Evolutionary conservation across 768 basidiomycete genomes (phyloP), one percentile per base, ranked within the genome.

Genomic region (Lactifluus subvellereus): DNA sequence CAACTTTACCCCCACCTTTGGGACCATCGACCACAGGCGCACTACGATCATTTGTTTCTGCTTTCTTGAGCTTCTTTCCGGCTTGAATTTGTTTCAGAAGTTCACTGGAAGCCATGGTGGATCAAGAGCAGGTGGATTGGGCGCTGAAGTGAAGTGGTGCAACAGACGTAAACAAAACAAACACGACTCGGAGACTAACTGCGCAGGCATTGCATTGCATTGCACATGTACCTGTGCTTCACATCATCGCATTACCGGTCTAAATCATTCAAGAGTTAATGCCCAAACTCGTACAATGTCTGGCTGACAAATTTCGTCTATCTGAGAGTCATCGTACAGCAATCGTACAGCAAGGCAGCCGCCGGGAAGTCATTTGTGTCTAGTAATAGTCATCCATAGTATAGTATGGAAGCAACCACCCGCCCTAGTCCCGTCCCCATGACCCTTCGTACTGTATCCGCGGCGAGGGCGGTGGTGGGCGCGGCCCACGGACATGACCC

Each of bases 11-110:
- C 9, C 69, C 70, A 40, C 69, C 69, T 59, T 76, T 76, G 35
- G 80, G 77, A 27, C 72, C 66, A 7, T 88, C 88, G 54, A 93
- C 37, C 0, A 58, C 8, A 4, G 91, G 89, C 9, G 78, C 84
- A 75, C 91, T 93, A 40, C 89, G 80, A 72, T 96, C 94, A 78
- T 86, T 82, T 2, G 91, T 96, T 59, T 82, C 81, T 4, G 89
- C 77, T 73, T 94, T 96, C 78, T 87, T 94, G 59, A 97, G 79
- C 61, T 61, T 82, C 75, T 82, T 93, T 33, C 94, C 93, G 0
- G 86, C 81, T 74, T 94, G 91, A 43, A 94, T 94, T 69, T 89
- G 85, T 63, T 86, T 82, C 64, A 94, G 75, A 47, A 94, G 80
- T 66, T 88, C 91, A 69, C 80, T 80, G 37, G 86, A 87, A 6